These are phyloP conservation scores for Candida tetrigidarum DNA, from an alignment of 1,139 yeast genomes.

Conservation along the genomic window DNA sequence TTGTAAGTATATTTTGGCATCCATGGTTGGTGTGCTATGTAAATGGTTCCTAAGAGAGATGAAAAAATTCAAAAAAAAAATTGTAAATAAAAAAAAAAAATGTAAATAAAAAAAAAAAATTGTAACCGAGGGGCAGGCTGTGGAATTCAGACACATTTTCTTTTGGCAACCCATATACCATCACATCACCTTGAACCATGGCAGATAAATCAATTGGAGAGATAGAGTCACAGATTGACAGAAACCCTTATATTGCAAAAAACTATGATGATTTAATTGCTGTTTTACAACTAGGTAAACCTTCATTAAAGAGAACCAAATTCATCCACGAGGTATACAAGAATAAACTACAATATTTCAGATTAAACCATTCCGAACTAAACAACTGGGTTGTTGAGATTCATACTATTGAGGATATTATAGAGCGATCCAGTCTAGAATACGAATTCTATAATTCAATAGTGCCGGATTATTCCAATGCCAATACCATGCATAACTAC, in stretches of 20 bases:
- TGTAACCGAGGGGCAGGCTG: no score
- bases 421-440: slow-evolving; percentile 14
- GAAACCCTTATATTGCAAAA: slow-evolving; percentile 12
- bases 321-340: slow-evolving; percentile 22
- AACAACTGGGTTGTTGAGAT: slow-evolving; percentile 32
- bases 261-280: slow-evolving; percentile 26
- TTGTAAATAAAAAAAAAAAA: neutral
- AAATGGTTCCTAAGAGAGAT: neutral
- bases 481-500: slow-evolving; percentile 24
- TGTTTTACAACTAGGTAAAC: slow-evolving; percentile 15
- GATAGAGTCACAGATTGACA: slow-evolving; percentile 1
- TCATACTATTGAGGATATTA: slow-evolving; percentile 19
- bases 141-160: neutral
- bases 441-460: slow-evolving; percentile 24
- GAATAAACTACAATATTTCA: slow-evolving; percentile 25
- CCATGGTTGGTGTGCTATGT: slow-evolving; percentile 47
- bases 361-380: slow-evolving; percentile 26
- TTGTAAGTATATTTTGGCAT: slow-evolving; percentile 71
- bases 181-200: neutral
- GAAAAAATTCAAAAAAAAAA: neutral
- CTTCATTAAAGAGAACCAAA: slow-evolving; percentile 9
- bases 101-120: neutral
- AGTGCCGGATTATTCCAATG: slow-evolving; percentile 23
- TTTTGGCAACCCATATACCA: no score
- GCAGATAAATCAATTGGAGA: slow-evolving; percentile 2